phyloP scores from a whole-genome alignment of 129 eudicot species.

The Chrysanthemum seticuspe region DNA sequence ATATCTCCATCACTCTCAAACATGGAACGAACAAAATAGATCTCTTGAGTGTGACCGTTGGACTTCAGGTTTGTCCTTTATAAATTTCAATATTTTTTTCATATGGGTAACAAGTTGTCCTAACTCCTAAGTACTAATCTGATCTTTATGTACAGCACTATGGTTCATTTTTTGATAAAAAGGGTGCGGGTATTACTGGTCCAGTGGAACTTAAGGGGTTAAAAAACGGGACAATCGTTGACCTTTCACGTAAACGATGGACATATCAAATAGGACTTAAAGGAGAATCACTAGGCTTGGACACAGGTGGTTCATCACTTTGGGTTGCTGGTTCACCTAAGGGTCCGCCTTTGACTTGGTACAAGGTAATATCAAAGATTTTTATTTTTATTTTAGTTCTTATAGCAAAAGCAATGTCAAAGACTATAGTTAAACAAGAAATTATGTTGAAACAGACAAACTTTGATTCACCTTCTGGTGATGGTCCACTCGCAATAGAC shows the following conservation, averaged over 20 bases:
- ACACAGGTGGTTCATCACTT: slow-evolving; percentile 65
- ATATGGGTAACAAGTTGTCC: slow-evolving; percentile 4
- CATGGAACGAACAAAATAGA: slow-evolving; percentile 67
- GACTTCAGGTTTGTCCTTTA: slow-evolving; percentile 73
- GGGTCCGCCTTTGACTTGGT: slow-evolving; percentile 85
- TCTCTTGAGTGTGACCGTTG: slow-evolving; percentile 89
- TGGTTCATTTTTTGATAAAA: slow-evolving; percentile 75
- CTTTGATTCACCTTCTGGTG: slow-evolving; percentile 77
- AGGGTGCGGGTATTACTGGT: slow-evolving; percentile 90
- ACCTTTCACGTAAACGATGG: slow-evolving; percentile 80
- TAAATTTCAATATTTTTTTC: slow-evolving; percentile 3
- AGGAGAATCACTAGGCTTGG: slow-evolving; percentile 75
- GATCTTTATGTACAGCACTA: slow-evolving; percentile 54
- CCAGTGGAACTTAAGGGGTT: slow-evolving; percentile 72
- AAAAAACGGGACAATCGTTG: slow-evolving; percentile 47
- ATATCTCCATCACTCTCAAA: slow-evolving; percentile 54
- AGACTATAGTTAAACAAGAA: slow-evolving; percentile 12
- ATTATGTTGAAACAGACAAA: slow-evolving; percentile 50
- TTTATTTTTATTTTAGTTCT: too few relatives aligned
- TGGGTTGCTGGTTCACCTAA: slow-evolving; percentile 71
- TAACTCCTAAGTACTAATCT: neutral
- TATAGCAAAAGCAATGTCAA: neutral
- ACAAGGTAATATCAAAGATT: slow-evolving; percentile 61
- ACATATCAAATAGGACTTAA: slow-evolving; percentile 89
- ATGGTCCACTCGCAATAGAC: slow-evolving; percentile 71